Percentiles rank a stretch among this genome's conserved stretches.
These are phyloP conservation scores for Catunica adiposa DNA, from an alignment of 2,329 filamentous ascomycete species.

Conservation along the genomic window DNA sequence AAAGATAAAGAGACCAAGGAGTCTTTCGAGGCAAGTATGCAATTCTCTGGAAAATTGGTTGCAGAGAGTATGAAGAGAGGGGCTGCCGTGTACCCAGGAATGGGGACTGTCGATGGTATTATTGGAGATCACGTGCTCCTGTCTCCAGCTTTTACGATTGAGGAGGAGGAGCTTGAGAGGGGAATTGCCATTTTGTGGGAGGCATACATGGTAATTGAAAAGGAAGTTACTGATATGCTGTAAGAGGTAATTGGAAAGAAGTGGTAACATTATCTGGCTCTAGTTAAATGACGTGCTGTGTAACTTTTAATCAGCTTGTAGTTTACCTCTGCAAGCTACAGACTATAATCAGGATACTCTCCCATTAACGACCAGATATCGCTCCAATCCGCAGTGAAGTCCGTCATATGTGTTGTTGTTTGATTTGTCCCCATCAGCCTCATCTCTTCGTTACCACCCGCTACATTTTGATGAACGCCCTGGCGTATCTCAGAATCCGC, in stretches of 20 bases:
- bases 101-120: conserved; percentile 42
- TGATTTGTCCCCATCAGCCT: too few relatives aligned
- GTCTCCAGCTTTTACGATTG: conserved; percentile 51
- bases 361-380: conserved; percentile 12
- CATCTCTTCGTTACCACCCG: too few relatives aligned
- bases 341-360: background rate
- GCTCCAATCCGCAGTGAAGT: conserved; percentile 8
- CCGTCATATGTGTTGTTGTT: background rate
- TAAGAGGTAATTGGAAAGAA: too few relatives aligned
- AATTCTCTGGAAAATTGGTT: conserved; percentile 19
- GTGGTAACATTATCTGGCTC: too few relatives aligned
- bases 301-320: background rate
- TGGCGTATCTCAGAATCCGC: too few relatives aligned
- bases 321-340: background rate
- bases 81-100: conserved; percentile 41
- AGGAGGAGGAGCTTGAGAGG: conserved; percentile 34
- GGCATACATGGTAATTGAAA: background rate
- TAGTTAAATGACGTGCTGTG: too few relatives aligned
- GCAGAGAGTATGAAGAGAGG: conserved; percentile 19
- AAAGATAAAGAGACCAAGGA: conserved; percentile 22
- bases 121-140: conserved; percentile 53
- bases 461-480: too few relatives aligned
- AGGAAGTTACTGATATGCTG: too few relatives aligned
- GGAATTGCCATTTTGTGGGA: background rate
- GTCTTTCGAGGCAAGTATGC: conserved; percentile 21